phyloP scores from a whole-genome alignment of 1,284 basidiomycete genomes.

The Laetiporus sulphureus region DNA sequence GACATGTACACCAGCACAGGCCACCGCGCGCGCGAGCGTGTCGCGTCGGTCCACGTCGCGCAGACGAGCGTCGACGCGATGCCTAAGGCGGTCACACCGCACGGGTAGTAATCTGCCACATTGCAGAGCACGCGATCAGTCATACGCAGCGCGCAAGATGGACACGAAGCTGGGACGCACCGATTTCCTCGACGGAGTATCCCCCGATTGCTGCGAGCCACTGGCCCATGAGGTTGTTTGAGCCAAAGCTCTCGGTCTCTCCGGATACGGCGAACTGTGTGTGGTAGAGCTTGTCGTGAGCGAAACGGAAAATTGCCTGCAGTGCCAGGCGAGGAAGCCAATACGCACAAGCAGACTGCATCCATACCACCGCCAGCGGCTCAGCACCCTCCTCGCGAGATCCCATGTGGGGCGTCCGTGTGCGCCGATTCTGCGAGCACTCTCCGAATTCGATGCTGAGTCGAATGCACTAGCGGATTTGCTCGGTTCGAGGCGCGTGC shows the following conservation, averaged over 20 bases:
- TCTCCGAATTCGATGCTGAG: too few species aligned
- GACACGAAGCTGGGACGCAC: conserved; percentile 27
- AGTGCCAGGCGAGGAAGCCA: too few species aligned
- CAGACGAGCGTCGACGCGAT: conserved; percentile 58
- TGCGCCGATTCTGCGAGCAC: too few species aligned
- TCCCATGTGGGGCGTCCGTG: conserved; percentile 42
- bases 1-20: conserved; percentile 61
- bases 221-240: conserved; percentile 72
- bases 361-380: conserved; percentile 65
- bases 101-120: conserved; percentile 52
- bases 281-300: too few species aligned
- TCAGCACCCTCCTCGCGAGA: conserved; percentile 45
- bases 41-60: conserved; percentile 54
- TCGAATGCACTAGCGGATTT: too few species aligned
- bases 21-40: conserved; percentile 45
- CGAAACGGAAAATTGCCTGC: too few species aligned
- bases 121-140: too few species aligned
- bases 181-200: conserved; percentile 55
- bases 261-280: conserved; percentile 55
- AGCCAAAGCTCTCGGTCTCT: conserved; percentile 65
- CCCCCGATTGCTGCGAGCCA: conserved; percentile 61
- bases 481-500: conserved; percentile 32
- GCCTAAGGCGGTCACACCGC: conserved; percentile 57
- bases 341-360: conserved; percentile 54
- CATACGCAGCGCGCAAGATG: too few species aligned